These are phyloP conservation scores for Pythium oligandrum DNA, from an alignment of 352 stramenopile genomes.

Conservation along the genomic window DNA sequence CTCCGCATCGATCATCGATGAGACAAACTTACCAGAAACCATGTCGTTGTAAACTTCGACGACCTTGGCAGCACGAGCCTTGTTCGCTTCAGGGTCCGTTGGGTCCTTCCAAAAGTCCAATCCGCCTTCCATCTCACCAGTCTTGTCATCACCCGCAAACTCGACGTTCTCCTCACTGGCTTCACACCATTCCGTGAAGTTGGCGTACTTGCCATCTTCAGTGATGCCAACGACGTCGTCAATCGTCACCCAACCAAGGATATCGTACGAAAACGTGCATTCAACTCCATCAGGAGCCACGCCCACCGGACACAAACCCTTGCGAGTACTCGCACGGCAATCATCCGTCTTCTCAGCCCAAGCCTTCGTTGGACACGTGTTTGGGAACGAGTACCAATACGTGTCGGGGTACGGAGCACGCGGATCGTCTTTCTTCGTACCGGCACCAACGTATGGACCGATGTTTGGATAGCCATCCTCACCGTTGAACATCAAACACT, in stretches of 20 bases:
- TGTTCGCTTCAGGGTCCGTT: conserved; percentile 14
- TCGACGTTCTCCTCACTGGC: conserved; percentile 14
- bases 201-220: conserved; percentile 12
- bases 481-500: conserved; percentile 70
- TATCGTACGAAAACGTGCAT: conserved; percentile 25
- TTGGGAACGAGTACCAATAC: conserved; percentile 67
- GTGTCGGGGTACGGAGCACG: conserved; percentile 41
- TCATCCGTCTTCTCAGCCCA: conserved; percentile 19
- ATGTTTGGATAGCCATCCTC: conserved; percentile 49
- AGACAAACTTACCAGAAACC: neutral
- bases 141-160: conserved; percentile 12
- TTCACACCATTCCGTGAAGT: conserved; percentile 24
- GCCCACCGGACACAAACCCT: conserved; percentile 19
- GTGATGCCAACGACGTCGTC: conserved; percentile 36
- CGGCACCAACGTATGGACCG: conserved; percentile 55
- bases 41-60: conserved; percentile 18
- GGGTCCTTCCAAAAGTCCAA: conserved; percentile 27
- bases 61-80: conserved; percentile 12
- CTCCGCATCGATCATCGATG: conserved; percentile 10
- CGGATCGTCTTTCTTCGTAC: conserved; percentile 28
- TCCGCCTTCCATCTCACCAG: conserved; percentile 3
- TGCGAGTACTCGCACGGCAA: conserved; percentile 10
- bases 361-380: conserved; percentile 41
- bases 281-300: conserved; percentile 20
- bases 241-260: conserved; percentile 25